These are phyloP conservation scores for Heterococcus sp. DNA, from an alignment of 108 stramenopile genomes.

Conservation along the genomic window DNA sequence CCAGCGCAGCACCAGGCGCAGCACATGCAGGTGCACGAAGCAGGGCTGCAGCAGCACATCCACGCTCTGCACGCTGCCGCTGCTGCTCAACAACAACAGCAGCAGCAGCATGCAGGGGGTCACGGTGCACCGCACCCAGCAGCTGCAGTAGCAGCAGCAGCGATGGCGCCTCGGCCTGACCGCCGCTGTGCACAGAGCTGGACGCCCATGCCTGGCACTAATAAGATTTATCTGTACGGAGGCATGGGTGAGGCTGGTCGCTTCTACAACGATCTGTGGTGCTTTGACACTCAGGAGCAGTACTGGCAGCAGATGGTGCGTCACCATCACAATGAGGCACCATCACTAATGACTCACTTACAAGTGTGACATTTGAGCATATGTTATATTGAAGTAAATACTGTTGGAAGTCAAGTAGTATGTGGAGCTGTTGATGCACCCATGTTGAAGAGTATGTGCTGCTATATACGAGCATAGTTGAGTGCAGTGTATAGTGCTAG, in stretches of 20 bases:
- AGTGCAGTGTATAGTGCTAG: too few relatives aligned
- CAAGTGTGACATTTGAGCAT: not conserved
- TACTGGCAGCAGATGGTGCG: not conserved
- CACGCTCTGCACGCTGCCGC: too few relatives aligned
- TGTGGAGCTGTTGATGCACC: not conserved
- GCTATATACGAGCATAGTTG: not conserved
- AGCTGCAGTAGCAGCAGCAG: not conserved
- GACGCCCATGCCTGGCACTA: slow-evolving; percentile 5
- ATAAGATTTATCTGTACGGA: slow-evolving; percentile 11
- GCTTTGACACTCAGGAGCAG: slow-evolving; percentile 9
- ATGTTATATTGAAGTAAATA: not conserved
- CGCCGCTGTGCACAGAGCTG: slow-evolving; percentile 28
- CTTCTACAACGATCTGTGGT: slow-evolving; percentile 27
- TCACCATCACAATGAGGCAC: not conserved
- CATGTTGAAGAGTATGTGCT: not conserved
- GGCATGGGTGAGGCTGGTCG: slow-evolving; percentile 11
- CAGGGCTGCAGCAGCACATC: too few relatives aligned
- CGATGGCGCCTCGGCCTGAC: not conserved
- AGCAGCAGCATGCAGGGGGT: slow-evolving; percentile 2
- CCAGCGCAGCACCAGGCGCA: too few relatives aligned
- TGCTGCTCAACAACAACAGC: not conserved
- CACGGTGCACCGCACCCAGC: not conserved
- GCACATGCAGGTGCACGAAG: too few relatives aligned
- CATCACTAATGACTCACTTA: not conserved
- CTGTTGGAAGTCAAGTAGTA: too few relatives aligned